Percentiles rank a stretch among this genome's conserved stretches.
phyloP scores from a whole-genome alignment of 2,329 filamentous ascomycete genomes.

The Aspergillus ochraceus region DNA sequence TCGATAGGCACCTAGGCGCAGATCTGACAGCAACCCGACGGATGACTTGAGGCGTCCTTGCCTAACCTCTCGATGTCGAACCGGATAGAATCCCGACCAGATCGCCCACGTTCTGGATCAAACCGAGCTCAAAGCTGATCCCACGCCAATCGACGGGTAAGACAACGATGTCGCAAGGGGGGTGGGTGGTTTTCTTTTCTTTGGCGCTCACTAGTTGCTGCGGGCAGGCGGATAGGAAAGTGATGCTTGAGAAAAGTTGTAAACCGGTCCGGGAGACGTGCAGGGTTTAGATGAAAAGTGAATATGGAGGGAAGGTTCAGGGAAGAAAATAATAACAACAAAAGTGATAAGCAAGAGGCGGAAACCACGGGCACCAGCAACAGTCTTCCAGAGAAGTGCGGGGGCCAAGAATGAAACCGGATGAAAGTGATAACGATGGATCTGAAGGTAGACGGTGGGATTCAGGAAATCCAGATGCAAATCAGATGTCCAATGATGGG shows the following conservation, averaged over 20 bases:
- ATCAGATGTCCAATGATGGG: not conserved
- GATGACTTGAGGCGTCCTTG: conserved; percentile 18
- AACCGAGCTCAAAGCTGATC: not conserved
- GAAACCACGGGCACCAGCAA: conserved; percentile 8
- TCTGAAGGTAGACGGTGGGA: not conserved
- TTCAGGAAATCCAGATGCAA: not conserved
- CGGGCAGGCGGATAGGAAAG: conserved; percentile 20
- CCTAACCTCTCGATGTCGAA: conserved; percentile 8
- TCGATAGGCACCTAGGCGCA: conserved; percentile 25
- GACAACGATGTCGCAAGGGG: not conserved
- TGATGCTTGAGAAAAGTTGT: conserved; percentile 25
- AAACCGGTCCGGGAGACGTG: conserved; percentile 26
- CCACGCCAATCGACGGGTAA: not conserved
- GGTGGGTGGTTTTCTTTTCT: conserved; percentile 3
- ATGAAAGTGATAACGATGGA: not conserved
- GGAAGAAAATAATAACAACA: conserved; percentile 1
- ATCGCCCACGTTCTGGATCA: conserved; percentile 9
- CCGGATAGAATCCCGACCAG: conserved; percentile 7
- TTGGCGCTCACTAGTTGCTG: conserved; percentile 13
- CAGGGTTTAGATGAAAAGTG: conserved; percentile 11
- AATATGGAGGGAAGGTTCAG: not conserved
- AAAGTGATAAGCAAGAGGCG: not conserved
- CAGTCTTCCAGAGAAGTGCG: conserved; percentile 24
- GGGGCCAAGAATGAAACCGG: conserved; percentile 5
- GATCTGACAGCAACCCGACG: conserved; percentile 19